These are phyloP conservation scores for Metroxylon sagu DNA, from an alignment of 176 grass and related monocot species.

Conservation along the genomic window DNA sequence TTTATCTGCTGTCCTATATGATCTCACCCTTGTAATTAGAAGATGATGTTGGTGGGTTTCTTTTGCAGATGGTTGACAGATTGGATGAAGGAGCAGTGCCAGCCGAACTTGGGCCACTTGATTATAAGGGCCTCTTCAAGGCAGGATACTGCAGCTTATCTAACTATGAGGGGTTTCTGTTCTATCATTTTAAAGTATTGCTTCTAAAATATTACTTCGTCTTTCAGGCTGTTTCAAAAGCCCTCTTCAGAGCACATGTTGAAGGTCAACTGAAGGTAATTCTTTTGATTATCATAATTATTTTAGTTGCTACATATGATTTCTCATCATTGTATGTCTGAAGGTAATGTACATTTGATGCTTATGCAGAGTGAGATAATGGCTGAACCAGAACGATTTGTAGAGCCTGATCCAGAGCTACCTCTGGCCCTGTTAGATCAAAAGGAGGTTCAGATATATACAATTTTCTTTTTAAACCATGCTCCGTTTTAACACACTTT, in stretches of 20 bases:
- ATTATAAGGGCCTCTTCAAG: slow-evolving; percentile 85
- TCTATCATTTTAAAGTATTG: slow-evolving; percentile 17
- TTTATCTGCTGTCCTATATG: too few species aligned
- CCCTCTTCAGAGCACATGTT: slow-evolving; percentile 96
- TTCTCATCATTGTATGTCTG: slow-evolving; percentile 20
- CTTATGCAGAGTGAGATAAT: slow-evolving; percentile 88
- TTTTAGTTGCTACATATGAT: slow-evolving; percentile 14
- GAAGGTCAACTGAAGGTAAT: slow-evolving; percentile 97
- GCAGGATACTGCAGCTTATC: slow-evolving; percentile 30
- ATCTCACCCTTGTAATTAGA: neutral
- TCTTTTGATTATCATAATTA: neutral
- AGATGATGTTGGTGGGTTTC: slow-evolving; percentile 7
- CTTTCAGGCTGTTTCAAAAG: slow-evolving; percentile 77
- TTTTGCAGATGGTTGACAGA: slow-evolving; percentile 83
- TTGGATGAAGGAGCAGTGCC: slow-evolving; percentile 85
- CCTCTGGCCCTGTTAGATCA: slow-evolving; percentile 97
- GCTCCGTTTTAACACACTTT: neutral
- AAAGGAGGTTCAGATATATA: slow-evolving; percentile 61
- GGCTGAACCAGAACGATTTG: slow-evolving; percentile 92
- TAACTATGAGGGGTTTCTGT: slow-evolving; percentile 16
- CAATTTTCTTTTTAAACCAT: neutral
- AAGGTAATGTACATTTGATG: slow-evolving; percentile 25
- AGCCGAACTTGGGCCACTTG: slow-evolving; percentile 74
- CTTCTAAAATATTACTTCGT: too few species aligned
- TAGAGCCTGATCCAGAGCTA: slow-evolving; percentile 92